Percentiles rank a stretch among this genome's conserved stretches.
Evolutionary conservation across 148 eudicot genomes (phyloP).

Genomic region (Rhododendron molle): DNA sequence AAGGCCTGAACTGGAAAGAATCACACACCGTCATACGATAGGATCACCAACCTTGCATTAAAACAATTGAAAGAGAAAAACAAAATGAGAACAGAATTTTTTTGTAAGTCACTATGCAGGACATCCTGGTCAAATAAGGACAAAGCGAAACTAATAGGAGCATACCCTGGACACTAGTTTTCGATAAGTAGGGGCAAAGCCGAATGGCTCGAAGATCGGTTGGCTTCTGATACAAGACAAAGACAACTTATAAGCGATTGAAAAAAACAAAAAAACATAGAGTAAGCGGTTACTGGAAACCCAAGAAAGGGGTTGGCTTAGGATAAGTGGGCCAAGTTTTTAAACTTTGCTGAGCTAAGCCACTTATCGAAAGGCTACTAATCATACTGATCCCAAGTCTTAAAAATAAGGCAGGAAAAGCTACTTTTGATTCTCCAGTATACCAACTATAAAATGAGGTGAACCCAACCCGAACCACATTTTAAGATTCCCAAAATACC

Average conservation of each 20-base stretch:
- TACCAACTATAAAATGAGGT: not conserved
- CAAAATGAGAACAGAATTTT: not conserved
- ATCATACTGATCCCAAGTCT: not conserved
- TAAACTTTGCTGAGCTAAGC: not conserved
- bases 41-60: slow-evolving; percentile 1
- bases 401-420: not conserved
- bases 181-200: slow-evolving; percentile 46
- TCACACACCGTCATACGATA: not conserved
- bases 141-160: slow-evolving; percentile 7
- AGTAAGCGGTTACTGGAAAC: not conserved
- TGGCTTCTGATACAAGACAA: slow-evolving; percentile 27
- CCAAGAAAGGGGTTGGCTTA: not conserved
- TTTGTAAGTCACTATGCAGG: not conserved
- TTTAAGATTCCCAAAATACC: not conserved
- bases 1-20: not conserved
- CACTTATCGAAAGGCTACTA: not conserved
- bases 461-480: slow-evolving; percentile 6
- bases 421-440: not conserved
- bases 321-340: not conserved
- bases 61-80: not conserved
- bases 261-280: not conserved
- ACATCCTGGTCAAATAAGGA: not conserved
- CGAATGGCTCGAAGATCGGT: slow-evolving; percentile 27
- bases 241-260: not conserved
- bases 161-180: slow-evolving; percentile 35